Percentiles rank a stretch among this genome's conserved stretches.
Evolutionary conservation across 2,329 filamentous ascomycete species (phyloP).

Genomic region (Penicillium sclerotigenum): DNA sequence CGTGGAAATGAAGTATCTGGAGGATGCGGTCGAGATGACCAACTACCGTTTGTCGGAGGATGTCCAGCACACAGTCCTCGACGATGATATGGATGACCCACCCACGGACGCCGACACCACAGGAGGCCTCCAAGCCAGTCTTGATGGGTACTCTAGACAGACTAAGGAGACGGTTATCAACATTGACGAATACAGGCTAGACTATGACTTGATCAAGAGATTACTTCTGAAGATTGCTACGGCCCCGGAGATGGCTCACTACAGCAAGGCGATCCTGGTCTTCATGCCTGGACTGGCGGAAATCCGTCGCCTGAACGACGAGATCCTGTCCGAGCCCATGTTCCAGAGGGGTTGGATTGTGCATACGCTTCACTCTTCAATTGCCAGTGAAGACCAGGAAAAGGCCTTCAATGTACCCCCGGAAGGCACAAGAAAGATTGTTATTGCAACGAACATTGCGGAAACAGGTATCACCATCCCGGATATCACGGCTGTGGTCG

Average conservation of each 20-base stretch:
- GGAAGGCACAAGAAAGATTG: constrained; percentile 80
- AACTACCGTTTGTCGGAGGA: constrained; percentile 69
- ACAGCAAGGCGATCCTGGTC: constrained; percentile 87
- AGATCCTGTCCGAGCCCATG: constrained; percentile 70
- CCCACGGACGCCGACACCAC: constrained; percentile 45
- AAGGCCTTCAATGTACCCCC: constrained; percentile 85
- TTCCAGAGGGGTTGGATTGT: constrained; percentile 79
- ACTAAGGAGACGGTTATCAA: constrained; percentile 72
- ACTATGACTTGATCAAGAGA: constrained; percentile 80
- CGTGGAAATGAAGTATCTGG: constrained; percentile 80
- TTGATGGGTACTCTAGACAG: constrained; percentile 70
- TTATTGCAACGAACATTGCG: constrained; percentile 95
- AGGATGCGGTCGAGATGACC: constrained; percentile 88
- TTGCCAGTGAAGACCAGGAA: constrained; percentile 95
- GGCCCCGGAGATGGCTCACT: constrained; percentile 62
- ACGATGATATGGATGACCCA: constrained; percentile 50
- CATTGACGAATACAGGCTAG: constrained; percentile 87
- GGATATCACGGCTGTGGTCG: constrained; percentile 94
- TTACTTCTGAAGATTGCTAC: constrained; percentile 73
- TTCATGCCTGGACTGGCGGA: constrained; percentile 95
- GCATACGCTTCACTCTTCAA: constrained; percentile 88
- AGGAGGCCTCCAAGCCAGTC: constrained; percentile 59
- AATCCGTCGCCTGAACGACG: constrained; percentile 82
- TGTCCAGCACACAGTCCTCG: constrained; percentile 33
- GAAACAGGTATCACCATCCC: constrained; percentile 98